Evolutionary conservation across 495 filamentous ascomycete species (phyloP).

Genomic region (Lophiotrema nucula): DNA sequence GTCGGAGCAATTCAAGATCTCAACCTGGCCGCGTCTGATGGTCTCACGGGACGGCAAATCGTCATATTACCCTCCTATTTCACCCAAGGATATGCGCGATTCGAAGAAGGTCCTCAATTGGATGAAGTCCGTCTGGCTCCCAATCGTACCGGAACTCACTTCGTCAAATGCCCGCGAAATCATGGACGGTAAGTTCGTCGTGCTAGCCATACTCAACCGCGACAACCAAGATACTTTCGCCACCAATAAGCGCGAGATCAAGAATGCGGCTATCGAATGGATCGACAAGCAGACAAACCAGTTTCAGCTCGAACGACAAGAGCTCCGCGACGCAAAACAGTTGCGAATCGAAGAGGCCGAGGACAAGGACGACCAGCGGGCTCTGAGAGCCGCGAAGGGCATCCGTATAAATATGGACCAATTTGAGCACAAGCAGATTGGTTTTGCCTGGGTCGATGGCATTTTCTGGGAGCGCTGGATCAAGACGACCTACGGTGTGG

Average conservation of each 20-base stretch:
- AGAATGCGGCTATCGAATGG: slow-evolving; percentile 93
- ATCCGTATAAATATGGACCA: slow-evolving; percentile 87
- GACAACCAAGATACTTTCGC: slow-evolving; percentile 76
- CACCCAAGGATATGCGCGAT: slow-evolving; percentile 88
- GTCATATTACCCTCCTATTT: slow-evolving; percentile 80
- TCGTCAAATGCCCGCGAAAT: slow-evolving; percentile 88
- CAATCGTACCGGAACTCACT: slow-evolving; percentile 94
- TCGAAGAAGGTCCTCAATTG: slow-evolving; percentile 74
- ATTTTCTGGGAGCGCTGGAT: slow-evolving; percentile 98
- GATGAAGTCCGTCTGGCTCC: slow-evolving; percentile 96
- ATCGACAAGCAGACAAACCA: slow-evolving; percentile 91
- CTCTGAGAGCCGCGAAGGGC: slow-evolving; percentile 81
- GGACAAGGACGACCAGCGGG: slow-evolving; percentile 86
- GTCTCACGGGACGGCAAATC: slow-evolving; percentile 86
- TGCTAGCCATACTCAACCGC: slow-evolving; percentile 83
- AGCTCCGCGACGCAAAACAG: slow-evolving; percentile 90
- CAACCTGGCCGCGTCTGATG: slow-evolving; percentile 87
- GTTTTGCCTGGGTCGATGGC: slow-evolving; percentile 98
- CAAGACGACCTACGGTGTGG: slow-evolving; percentile 86
- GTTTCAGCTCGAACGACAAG: slow-evolving; percentile 88
- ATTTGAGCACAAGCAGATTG: slow-evolving; percentile 80
- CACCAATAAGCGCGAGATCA: slow-evolving; percentile 80
- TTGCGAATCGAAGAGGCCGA: slow-evolving; percentile 94
- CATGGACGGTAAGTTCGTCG: slow-evolving; percentile 90
- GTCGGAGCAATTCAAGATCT: slow-evolving; percentile 83